Conservation (phyloP, 106 monocot species). For the Posidonia australis region DNA sequence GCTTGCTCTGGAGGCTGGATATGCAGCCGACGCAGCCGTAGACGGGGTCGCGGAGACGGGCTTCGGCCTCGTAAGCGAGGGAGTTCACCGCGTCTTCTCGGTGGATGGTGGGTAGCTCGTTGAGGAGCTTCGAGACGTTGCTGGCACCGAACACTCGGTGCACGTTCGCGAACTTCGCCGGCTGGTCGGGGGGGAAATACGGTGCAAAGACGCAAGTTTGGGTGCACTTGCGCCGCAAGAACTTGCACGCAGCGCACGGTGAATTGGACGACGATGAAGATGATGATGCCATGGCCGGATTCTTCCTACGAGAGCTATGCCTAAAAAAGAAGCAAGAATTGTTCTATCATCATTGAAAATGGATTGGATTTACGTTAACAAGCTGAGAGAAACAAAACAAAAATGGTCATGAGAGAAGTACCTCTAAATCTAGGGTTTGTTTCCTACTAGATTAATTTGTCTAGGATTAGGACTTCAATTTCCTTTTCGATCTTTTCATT, state of each 20-base stretch:
- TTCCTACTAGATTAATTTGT: too few relatives aligned
- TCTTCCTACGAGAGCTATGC: too few relatives aligned
- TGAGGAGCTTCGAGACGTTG: conserved; percentile 12
- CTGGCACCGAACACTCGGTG: conserved; percentile 15
- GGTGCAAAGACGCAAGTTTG: conserved; percentile 11
- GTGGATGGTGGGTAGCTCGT: conserved; percentile 19
- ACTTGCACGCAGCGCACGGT: conserved; percentile 23
- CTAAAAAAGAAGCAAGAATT: too few relatives aligned
- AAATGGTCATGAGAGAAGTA: too few relatives aligned
- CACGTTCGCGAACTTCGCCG: conserved; percentile 9
- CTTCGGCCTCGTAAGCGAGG: conserved; percentile 41
- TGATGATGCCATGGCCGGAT: neutral
- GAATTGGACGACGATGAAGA: conserved; percentile 6
- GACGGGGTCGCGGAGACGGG: conserved; percentile 39
- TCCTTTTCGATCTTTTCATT: too few relatives aligned
- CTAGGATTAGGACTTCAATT: too few relatives aligned
- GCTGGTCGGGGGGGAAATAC: conserved; percentile 12
- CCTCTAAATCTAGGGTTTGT: too few relatives aligned
- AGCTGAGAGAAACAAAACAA: too few relatives aligned
- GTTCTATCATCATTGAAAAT: too few relatives aligned
- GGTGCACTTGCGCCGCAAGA: conserved; percentile 20
- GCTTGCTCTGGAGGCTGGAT: conserved; percentile 31
- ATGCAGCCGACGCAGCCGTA: conserved; percentile 55
- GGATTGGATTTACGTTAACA: too few relatives aligned
- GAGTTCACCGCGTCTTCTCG: conserved; percentile 63